A percentile compares a stretch with the other conserved stretches of the same genome.
These are phyloP conservation scores for Torrubiella hemipterigena DNA, from an alignment of 2,329 filamentous ascomycete genomes.

Conservation along the genomic window DNA sequence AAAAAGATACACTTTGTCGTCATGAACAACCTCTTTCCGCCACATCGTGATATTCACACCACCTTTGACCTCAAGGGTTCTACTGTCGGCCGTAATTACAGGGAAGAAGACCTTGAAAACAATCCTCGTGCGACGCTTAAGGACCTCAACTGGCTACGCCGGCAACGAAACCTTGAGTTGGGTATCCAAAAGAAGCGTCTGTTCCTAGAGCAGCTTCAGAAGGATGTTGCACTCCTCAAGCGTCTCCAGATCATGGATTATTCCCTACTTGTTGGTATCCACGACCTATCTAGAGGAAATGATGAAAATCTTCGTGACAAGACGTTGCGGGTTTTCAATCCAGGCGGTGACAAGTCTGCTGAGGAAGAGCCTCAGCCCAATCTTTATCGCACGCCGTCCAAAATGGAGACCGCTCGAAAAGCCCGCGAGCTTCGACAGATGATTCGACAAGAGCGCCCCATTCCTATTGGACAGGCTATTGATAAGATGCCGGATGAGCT, in stretches of 20 bases:
- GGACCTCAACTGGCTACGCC: conserved; percentile 89
- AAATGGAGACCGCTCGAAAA: conserved; percentile 82
- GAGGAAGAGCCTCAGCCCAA: conserved; percentile 51
- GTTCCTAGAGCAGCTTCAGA: conserved; percentile 80
- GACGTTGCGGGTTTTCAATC: conserved; percentile 88
- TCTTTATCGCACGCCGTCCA: conserved; percentile 82
- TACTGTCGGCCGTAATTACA: conserved; percentile 84
- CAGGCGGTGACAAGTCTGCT: conserved; percentile 52
- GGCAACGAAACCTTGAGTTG: conserved; percentile 75
- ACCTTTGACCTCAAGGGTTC: conserved; percentile 97
- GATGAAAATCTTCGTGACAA: conserved; percentile 86
- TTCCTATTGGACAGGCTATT: conserved; percentile 76
- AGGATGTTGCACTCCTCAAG: conserved; percentile 78
- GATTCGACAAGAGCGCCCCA: conserved; percentile 82
- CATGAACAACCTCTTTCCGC: conserved; percentile 99
- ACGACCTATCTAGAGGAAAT: conserved; percentile 82
- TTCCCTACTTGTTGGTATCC: conserved; percentile 86
- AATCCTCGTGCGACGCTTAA: conserved; percentile 92
- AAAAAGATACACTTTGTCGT: conserved; percentile 99
- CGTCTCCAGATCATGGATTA: conserved; percentile 97
- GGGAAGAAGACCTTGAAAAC: conserved; percentile 72
- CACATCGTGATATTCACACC: conserved; percentile 91
- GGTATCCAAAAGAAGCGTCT: conserved; percentile 78
- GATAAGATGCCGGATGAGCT: conserved; percentile 87
- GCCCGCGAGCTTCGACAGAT: conserved; percentile 83